Base-by-base conservation (phyloP, 192 early-diverging fungal genomes). In the Obelidium mucronatum region DNA sequence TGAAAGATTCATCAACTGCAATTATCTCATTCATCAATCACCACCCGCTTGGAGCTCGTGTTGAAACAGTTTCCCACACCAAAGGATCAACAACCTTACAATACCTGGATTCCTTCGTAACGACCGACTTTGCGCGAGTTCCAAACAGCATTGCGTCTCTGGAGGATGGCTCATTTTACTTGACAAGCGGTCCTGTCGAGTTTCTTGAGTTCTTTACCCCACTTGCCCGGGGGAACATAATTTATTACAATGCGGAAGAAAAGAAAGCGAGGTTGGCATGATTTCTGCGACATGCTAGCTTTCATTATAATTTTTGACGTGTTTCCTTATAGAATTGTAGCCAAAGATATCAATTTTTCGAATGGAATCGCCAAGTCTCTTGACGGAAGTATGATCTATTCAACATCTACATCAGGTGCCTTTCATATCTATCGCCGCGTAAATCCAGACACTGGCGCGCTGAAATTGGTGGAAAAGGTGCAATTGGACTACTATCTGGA, bases 391-490 rank as follows among this genome's bases (percentile, higher is more conserved):
- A 36, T 22, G 24, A 11, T 72, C 26, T 72, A 72, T 34, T 52
- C 55, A 4, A n/a, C 70, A 36, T 22, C 54, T 26, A 37, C 56
- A 22, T 35, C 26, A 2, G 70, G 54, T 11, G 55, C 34, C 8
- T 8, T 72, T 8, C 52, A 58, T 34, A 36, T 72, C 24, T 72
- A 53, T 26, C 6, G 30, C 24, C 26, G 22, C 24, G 30, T 58
- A n/a, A 26, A 72, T 36, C 35, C 22, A 2, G 70, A 55, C 28
- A 17, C 51, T 8, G 70, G 70, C 5, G 37, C 53, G 35, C 55
- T 72, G 24, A 72, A 59, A 37, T 30, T 59, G 13, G 55, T 72
- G 35, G 70, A 72, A 59, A 72, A 72, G 22, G 70, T 72, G 28
- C 30, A 17, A 15, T 17, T 72, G 5, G 28, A 22, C 8, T 55